Evolutionary conservation across 805 yeast genomes (phyloP).

Genomic region (Cyberlindnera suaveolens): DNA sequence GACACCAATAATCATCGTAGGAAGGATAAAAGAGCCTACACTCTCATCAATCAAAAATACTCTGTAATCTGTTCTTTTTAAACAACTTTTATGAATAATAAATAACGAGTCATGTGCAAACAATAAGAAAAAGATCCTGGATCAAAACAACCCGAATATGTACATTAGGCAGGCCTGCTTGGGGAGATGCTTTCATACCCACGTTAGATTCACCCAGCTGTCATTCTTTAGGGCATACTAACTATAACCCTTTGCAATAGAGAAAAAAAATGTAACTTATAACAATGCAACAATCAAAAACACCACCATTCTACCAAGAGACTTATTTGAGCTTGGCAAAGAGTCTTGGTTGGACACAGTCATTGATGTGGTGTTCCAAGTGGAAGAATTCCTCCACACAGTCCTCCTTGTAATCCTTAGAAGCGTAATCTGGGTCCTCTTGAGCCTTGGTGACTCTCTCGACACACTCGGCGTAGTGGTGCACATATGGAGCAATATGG

Average conservation of each 20-base stretch:
- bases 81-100: not conserved
- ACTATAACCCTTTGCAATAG: not conserved
- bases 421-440: slow-evolving; percentile 80
- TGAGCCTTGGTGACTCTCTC: slow-evolving; percentile 88
- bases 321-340: slow-evolving; percentile 75
- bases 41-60: too few species aligned
- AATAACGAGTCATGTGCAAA: not conserved
- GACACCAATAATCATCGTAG: too few species aligned
- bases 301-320: not conserved
- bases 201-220: not conserved
- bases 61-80: not conserved
- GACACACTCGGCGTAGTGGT: slow-evolving; percentile 90
- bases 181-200: too few species aligned
- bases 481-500: slow-evolving; percentile 66
- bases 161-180: not conserved
- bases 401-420: slow-evolving; percentile 84
- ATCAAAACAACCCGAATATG: not conserved
- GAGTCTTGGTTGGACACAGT: slow-evolving; percentile 85
- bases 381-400: slow-evolving; percentile 98
- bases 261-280: too few species aligned
- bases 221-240: not conserved
- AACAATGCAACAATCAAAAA: not conserved
- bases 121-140: not conserved
- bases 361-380: slow-evolving; percentile 87
- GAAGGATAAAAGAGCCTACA: too few species aligned